Evolutionary conservation across 2,329 filamentous ascomycete species (phyloP).

Genomic region (Epicoccum nigrum): DNA sequence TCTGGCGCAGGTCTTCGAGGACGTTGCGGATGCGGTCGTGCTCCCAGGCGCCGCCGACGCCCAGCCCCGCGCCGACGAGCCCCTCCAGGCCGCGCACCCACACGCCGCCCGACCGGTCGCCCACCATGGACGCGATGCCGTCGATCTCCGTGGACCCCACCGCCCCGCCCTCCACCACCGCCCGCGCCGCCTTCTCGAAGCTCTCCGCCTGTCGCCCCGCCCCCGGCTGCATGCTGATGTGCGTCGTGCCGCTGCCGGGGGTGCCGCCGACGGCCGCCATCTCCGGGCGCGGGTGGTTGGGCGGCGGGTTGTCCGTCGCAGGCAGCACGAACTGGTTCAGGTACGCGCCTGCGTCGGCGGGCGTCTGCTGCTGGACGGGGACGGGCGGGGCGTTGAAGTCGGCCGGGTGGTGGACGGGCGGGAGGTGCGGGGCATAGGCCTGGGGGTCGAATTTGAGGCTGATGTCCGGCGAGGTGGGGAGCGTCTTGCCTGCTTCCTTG

Average conservation of each 20-base stretch:
- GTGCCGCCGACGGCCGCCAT: conserved; percentile 46
- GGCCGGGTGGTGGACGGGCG: conserved; percentile 31
- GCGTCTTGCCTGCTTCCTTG: conserved; percentile 45
- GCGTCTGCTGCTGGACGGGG: conserved; percentile 36
- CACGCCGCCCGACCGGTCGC: conserved; percentile 43
- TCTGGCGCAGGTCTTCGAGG: conserved; percentile 23
- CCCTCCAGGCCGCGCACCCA: conserved; percentile 45
- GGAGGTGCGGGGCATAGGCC: conserved; percentile 30
- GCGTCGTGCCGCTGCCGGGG: conserved; percentile 39
- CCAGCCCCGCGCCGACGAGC: conserved; percentile 41
- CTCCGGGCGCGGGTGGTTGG: conserved; percentile 40
- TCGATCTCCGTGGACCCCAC: conserved; percentile 41
- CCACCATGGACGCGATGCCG: conserved; percentile 42
- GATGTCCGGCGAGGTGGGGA: conserved; percentile 33
- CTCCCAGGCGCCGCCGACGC: background rate
- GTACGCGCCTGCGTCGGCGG: conserved; percentile 42
- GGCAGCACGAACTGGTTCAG: conserved; percentile 47
- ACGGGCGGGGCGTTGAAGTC: conserved; percentile 24
- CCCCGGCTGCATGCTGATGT: conserved; percentile 37
- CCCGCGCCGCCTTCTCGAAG: conserved; percentile 44
- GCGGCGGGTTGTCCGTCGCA: conserved; percentile 42
- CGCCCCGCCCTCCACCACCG: conserved; percentile 42
- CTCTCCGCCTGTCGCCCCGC: conserved; percentile 12
- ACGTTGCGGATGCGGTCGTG: background rate
- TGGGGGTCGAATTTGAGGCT: conserved; percentile 35